Evolutionary conservation across 306 rosid genomes (phyloP), one percentile per base, ranked within the genome.

Genomic region (Citrullus colocynthis): DNA sequence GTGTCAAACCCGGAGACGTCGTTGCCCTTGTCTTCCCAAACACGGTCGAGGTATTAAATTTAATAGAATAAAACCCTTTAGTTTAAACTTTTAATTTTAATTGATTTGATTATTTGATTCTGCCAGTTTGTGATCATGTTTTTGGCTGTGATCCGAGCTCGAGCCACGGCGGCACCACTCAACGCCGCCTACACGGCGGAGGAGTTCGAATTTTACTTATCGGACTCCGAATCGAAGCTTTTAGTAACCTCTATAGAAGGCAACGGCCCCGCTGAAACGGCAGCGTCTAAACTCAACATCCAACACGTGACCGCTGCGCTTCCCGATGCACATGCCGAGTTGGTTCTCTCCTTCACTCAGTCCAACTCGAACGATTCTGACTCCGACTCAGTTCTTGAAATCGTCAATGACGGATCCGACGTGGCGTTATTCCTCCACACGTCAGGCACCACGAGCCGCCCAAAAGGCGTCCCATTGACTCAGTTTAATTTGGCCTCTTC

Each of bases 361-460:
- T 21, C 63, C 3, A 52, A 52, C 57, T 52, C 57, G 57, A 52
- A 52, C 3, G 57, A 7, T 9, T 79, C 85, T 5, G 52, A 8
- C 0, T 60, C 34, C 1, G 20, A 73, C 67, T 62, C 86, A 28
- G 12, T 67, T 0, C 3, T 74, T 34, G 52, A 45, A 39, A 59
- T 85, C 73, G 15, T 21, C 16, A 90, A 90, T 54, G 81, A 84
- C 1, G 86, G 87, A 3, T 55, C 80, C 60, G 92, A 88, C 83
- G 87, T 84, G 71, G 85, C 91, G 8, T 85, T 90, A 7, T 90
- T 90, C 52, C 96, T 90, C 13, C 96, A 90, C 87, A 90, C 96
- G 15, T 90, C 96, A 15, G 92, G 96, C 11, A 90, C 96, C 70
- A 90, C 96, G 9, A 90, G 89, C 83, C 88, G 89, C 0, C 96